Conservation (phyloP, 768 basidiomycete genomes). For the Russula earlei region DNA sequence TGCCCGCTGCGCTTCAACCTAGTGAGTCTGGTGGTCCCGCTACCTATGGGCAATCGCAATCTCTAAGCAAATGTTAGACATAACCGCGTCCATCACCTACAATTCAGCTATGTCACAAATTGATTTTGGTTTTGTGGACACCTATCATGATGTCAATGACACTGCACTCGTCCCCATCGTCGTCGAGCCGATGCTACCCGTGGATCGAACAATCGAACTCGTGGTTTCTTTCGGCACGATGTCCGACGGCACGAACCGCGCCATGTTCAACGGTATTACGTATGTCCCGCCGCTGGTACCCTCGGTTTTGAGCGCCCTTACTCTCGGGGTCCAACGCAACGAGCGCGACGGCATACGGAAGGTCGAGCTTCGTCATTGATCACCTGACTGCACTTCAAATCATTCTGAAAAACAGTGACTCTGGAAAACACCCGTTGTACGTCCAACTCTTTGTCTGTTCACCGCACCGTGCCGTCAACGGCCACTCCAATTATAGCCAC, state of each 20-base stretch:
- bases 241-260: slow-evolving; percentile 77
- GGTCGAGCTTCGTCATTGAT: slow-evolving; percentile 63
- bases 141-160: slow-evolving; percentile 59
- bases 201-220: slow-evolving; percentile 55
- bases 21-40: slow-evolving; percentile 39
- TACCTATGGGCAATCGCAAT: neutral
- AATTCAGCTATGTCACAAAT: slow-evolving; percentile 39
- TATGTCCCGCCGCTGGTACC: slow-evolving; percentile 68
- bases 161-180: slow-evolving; percentile 55
- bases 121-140: slow-evolving; percentile 43
- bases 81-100: slow-evolving; percentile 82
- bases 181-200: slow-evolving; percentile 38
- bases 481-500: slow-evolving; percentile 44
- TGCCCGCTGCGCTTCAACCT: slow-evolving; percentile 62
- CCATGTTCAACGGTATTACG: slow-evolving; percentile 62
- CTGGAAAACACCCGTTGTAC: slow-evolving; percentile 78
- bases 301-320: slow-evolving; percentile 63
- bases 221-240: slow-evolving; percentile 77
- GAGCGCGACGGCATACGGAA: slow-evolving; percentile 64
- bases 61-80: slow-evolving; percentile 40
- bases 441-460: slow-evolving; percentile 24
- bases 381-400: slow-evolving; percentile 72
- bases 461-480: neutral
- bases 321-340: slow-evolving; percentile 69
- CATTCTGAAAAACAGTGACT: slow-evolving; percentile 61